A percentile compares a stretch with the other conserved stretches of the same genome.
These are phyloP conservation scores for Ustilago shanxiensis DNA, from an alignment of 1,284 basidiomycete species.

Conservation along the genomic window DNA sequence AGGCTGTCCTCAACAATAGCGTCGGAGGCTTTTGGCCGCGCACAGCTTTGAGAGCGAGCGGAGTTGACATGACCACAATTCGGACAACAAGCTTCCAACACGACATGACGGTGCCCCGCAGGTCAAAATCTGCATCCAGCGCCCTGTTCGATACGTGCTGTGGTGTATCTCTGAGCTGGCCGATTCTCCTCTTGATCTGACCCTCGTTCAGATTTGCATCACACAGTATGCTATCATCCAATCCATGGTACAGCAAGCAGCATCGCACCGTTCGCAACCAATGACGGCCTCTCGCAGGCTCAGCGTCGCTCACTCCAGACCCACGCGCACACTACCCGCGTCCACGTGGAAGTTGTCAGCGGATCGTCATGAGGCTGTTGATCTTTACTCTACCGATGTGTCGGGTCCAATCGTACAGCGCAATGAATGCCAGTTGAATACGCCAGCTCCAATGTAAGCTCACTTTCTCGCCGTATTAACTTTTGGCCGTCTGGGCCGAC, in stretches of 20 bases:
- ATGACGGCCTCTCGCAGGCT: background rate
- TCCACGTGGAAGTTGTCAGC: constrained; percentile 9
- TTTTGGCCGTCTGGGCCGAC: background rate
- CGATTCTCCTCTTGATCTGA: too few relatives aligned
- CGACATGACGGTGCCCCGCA: constrained; percentile 20
- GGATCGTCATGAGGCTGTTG: constrained; percentile 15
- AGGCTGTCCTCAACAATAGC: background rate
- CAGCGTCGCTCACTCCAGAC: background rate
- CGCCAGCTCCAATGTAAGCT: too few relatives aligned
- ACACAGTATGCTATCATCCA: too few relatives aligned
- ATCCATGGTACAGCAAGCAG: background rate
- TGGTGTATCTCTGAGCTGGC: too few relatives aligned
- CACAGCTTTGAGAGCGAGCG: background rate
- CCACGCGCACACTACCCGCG: background rate
- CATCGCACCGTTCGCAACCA: background rate
- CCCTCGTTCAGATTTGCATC: too few relatives aligned
- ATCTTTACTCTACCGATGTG: background rate
- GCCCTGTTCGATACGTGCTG: too few relatives aligned
- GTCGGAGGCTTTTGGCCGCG: background rate
- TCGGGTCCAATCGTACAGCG: background rate
- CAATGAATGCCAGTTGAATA: too few relatives aligned
- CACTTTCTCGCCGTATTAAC: background rate
- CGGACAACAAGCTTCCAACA: constrained; percentile 3
- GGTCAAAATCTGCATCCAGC: too few relatives aligned
- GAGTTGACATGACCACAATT: constrained; percentile 8